These are phyloP conservation scores for Gloeophyllum trabeum DNA, from an alignment of 768 basidiomycete genomes.

Conservation along the genomic window DNA sequence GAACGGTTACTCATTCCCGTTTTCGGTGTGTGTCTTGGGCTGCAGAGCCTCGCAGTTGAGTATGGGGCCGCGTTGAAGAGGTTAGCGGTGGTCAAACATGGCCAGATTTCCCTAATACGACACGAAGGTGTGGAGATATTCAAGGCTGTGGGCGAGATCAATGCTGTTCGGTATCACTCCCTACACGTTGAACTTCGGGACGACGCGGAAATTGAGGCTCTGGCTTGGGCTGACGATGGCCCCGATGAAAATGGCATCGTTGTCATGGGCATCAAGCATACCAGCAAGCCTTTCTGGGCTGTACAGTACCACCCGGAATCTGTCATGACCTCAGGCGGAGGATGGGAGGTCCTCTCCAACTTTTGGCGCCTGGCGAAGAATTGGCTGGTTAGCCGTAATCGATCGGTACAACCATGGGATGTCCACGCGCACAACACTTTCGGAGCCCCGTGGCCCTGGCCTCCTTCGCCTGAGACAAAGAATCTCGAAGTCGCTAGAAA, in stretches of 20 bases:
- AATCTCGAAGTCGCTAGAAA: slow-evolving; percentile 9
- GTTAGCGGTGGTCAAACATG: slow-evolving; percentile 65
- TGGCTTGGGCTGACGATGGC: slow-evolving; percentile 67
- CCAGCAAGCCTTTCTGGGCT: slow-evolving; percentile 64
- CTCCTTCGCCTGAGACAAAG: slow-evolving; percentile 15
- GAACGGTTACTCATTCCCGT: slow-evolving; percentile 47
- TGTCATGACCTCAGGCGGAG: slow-evolving; percentile 58
- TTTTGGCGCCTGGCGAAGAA: slow-evolving; percentile 60
- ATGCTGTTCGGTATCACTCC: slow-evolving; percentile 75
- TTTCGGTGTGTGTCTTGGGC: slow-evolving; percentile 77
- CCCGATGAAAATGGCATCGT: slow-evolving; percentile 49
- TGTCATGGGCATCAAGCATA: slow-evolving; percentile 67
- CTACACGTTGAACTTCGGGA: slow-evolving; percentile 45
- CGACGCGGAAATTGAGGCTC: slow-evolving; percentile 40
- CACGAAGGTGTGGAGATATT: slow-evolving; percentile 56
- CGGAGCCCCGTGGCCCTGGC: slow-evolving; percentile 47
- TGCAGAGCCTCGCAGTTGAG: slow-evolving; percentile 64
- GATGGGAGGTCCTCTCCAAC: slow-evolving; percentile 55
- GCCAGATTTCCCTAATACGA: slow-evolving; percentile 54
- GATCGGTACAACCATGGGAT: slow-evolving; percentile 32
- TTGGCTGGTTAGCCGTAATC: slow-evolving; percentile 35
- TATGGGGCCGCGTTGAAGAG: slow-evolving; percentile 51
- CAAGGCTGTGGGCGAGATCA: slow-evolving; percentile 35
- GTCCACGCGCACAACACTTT: slow-evolving; percentile 21
- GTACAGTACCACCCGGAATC: slow-evolving; percentile 90